These are phyloP conservation scores for cucumber (Cucumis sativus) DNA, from an alignment of 306 rosid genomes.

Conservation along the genomic window DNA sequence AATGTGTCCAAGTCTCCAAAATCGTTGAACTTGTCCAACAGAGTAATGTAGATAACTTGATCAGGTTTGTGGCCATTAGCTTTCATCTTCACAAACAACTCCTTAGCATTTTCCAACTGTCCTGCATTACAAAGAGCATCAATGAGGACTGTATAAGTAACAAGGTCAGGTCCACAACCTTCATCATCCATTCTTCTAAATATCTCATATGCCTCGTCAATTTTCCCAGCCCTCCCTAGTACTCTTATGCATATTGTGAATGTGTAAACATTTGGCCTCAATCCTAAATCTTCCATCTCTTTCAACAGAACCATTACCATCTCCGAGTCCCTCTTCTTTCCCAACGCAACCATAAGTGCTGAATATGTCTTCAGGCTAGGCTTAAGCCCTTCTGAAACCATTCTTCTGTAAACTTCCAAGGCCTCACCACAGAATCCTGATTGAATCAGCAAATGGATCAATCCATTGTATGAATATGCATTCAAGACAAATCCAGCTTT, in stretches of 20 bases:
- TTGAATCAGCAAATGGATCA: slow-evolving; percentile 64
- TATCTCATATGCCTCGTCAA: slow-evolving; percentile 56
- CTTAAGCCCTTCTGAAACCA: slow-evolving; percentile 56
- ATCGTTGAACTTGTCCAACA: slow-evolving; percentile 66
- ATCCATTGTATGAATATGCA: slow-evolving; percentile 82
- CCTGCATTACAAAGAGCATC: slow-evolving; percentile 84
- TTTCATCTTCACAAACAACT: slow-evolving; percentile 55
- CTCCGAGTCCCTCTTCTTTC: slow-evolving; percentile 68
- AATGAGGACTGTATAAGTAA: slow-evolving; percentile 84
- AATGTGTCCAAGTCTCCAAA: slow-evolving; percentile 39
- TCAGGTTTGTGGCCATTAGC: slow-evolving; percentile 70
- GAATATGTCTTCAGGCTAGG: slow-evolving; percentile 95
- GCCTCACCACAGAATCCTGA: slow-evolving; percentile 61
- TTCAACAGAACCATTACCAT: slow-evolving; percentile 56
- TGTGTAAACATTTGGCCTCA: slow-evolving; percentile 82
- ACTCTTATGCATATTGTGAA: slow-evolving; percentile 87
- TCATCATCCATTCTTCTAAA: slow-evolving; percentile 74
- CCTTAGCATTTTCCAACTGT: slow-evolving; percentile 51
- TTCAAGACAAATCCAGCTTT: slow-evolving; percentile 63
- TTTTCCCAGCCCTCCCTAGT: slow-evolving; percentile 78
- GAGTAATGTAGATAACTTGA: slow-evolving; percentile 63
- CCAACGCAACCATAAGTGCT: slow-evolving; percentile 78
- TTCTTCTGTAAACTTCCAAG: slow-evolving; percentile 56
- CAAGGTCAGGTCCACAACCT: slow-evolving; percentile 82
- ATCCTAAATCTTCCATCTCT: slow-evolving; percentile 75